Base-by-base conservation (phyloP, 208 protist genomes). In the Trypanosoma conorhini region DNA sequence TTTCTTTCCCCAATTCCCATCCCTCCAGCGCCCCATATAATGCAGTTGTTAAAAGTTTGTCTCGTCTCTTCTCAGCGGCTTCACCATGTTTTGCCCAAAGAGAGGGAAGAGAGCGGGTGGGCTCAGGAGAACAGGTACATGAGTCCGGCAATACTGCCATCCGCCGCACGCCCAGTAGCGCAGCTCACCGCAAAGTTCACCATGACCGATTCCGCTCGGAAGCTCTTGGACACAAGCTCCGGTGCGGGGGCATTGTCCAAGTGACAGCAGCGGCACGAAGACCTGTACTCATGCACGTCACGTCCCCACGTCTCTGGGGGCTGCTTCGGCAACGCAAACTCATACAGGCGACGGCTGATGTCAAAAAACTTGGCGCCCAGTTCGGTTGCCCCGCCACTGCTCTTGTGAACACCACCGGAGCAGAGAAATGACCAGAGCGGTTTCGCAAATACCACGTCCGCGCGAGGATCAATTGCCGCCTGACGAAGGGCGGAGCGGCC, bases 361-460 rank as follows among this genome's bases (percentile, higher is more conserved):
- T 90, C 83, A 60, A 93, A 67, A 90, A 88, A 56, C 55, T 81
- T 80, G 51, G 77, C 59, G 33, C 82, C 72, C 0, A 71, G 28
- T 21, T 44, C 48, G 5, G 26, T 56, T 33, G 22, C 28, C 8
- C 35, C 42, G 24, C 1, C 57, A 30, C 13, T 22, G 3, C 55
- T 70, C 28, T 59, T 62, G 62, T 85, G 77, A 40, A 87, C 51
- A 24, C 73, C 13, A 17, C 87, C 87, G 10, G 74, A 76, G 79
- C 78, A 85, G 38, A 93, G 74, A 67, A 79, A 78, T 15, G 72
- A 70, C 85, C 87, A 93, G 26, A 93, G 63, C 22, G 87, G 87
- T 72, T 89, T 86, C 22, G 84, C 87, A 71, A 93, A 93, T 30
- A 89, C 80, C 4, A 93, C 85, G 63, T 93, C 84, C 30, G 82